Conservation (phyloP, 2,329 filamentous ascomycete species). For the Fusarium fujikuroi region DNA sequence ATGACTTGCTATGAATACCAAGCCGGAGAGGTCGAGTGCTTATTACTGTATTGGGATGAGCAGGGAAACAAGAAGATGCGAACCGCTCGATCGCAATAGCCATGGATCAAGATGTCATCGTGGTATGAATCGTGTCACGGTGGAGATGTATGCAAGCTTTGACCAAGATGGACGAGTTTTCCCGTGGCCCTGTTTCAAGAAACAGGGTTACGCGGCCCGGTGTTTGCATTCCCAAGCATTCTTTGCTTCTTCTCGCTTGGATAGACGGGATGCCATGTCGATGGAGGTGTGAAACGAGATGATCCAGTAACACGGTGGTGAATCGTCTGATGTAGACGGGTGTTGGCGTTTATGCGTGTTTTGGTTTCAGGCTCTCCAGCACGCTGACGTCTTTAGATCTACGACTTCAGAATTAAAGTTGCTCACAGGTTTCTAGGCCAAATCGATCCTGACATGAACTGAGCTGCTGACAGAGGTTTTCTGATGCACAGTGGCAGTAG, state of each 20-base stretch:
- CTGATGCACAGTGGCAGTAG: no score
- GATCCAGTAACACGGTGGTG: neutral
- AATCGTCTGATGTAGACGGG: neutral
- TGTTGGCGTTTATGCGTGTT: neutral
- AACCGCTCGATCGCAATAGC: neutral
- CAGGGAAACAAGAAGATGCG: neutral
- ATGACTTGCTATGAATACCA: neutral
- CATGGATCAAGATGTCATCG: constrained; percentile 5
- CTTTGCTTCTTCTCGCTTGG: neutral
- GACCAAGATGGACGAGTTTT: constrained; percentile 9
- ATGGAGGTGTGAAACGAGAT: neutral
- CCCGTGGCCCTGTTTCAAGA: constrained; percentile 10
- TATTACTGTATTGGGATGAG: neutral
- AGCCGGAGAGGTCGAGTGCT: neutral
- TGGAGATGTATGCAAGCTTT: neutral
- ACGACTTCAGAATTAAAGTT: neutral
- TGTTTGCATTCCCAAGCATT: neutral
- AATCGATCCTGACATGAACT: neutral
- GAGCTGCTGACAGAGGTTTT: neutral
- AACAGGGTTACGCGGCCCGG: constrained; percentile 8
- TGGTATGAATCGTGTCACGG: neutral
- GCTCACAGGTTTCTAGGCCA: neutral
- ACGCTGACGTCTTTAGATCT: neutral
- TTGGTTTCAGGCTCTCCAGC: neutral
- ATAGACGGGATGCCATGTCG: neutral